Evolutionary conservation across 2,329 filamentous ascomycete species (phyloP), one percentile per base, ranked within the genome.

Genomic region (Nothopassalora personata): DNA sequence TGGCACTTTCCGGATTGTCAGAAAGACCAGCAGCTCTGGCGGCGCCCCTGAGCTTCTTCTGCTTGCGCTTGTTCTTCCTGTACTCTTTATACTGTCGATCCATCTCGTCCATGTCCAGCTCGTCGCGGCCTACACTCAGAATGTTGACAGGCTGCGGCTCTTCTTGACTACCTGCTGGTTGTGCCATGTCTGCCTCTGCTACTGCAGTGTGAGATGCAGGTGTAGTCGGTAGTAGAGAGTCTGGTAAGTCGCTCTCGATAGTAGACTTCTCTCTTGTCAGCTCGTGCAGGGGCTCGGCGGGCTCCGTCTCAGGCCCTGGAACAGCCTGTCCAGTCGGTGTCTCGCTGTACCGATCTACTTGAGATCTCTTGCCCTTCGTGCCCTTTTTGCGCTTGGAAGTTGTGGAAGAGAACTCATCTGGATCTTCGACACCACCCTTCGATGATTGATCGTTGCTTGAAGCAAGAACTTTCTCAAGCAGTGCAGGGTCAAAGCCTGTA

Each of bases 291-390:
- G 39, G 39, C 39, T 43, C 13, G n/a, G 53, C 6, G 6, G 53
- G 33, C 39, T 45, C 23, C 31, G 36, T 30, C 10, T 11, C 1
- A 53, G 15, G 13, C n/a, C 13, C 18, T n/a, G 39, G 39, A 51
- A 11, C 49, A 34, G 19, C 53, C 15, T 71, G 70, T 53, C 69
- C 70, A 33, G 28, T 19, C 5, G 30, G 19, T 64, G 64, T 55
- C 51, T 15, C 56, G 43, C 8, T 39, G 27, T 5, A 53, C 46
- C 49, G 36, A 8, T 56, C 50, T 9, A 46, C 34, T 19, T 53
- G 39, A 9, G 60, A 28, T 67, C 79, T 77, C 69, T 79, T 80
- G 8, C 70, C 68, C 61, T 79, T 79, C 71, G 77, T 80, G 34
- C 68, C 69, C 67, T 78, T 80, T 65, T 77, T 79, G 45, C 74